Evolutionary conservation across 768 basidiomycete genomes (phyloP).

Genomic region (Boletus subcaerulescens): DNA sequence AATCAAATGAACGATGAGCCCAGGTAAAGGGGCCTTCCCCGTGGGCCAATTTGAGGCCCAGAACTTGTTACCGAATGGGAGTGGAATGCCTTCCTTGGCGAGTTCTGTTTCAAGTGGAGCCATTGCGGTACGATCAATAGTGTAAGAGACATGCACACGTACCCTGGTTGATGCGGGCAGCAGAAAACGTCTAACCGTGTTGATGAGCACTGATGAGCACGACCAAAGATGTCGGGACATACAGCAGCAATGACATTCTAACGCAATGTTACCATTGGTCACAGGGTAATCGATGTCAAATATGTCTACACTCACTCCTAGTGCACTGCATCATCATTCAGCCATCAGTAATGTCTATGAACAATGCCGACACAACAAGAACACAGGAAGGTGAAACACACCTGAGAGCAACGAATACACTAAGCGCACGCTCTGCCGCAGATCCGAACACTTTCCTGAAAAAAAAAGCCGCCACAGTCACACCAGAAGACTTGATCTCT

Average conservation of each 20-base stretch:
- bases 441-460: conserved; percentile 57
- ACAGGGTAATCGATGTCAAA: neutral
- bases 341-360: neutral
- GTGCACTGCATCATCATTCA: conserved; percentile 24
- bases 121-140: neutral
- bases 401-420: conserved; percentile 56
- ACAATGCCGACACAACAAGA: neutral
- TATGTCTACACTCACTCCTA: conserved; percentile 26
- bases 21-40: conserved; percentile 52
- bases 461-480: conserved; percentile 58
- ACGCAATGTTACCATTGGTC: neutral
- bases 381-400: conserved; percentile 7
- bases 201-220: neutral
- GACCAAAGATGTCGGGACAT: neutral
- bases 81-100: conserved; percentile 60
- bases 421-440: conserved; percentile 49
- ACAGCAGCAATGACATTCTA: conserved; percentile 33
- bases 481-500: conserved; percentile 46
- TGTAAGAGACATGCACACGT: neutral
- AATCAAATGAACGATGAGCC: conserved; percentile 52
- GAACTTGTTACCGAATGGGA: conserved; percentile 56
- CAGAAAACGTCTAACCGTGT: conserved; percentile 43
- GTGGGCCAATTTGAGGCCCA: conserved; percentile 64
- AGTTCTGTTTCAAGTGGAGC: conserved; percentile 37
- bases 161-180: conserved; percentile 54